Evolutionary conservation across 305 asterid species (phyloP).

Genomic region (Fraxinus baroniana): DNA sequence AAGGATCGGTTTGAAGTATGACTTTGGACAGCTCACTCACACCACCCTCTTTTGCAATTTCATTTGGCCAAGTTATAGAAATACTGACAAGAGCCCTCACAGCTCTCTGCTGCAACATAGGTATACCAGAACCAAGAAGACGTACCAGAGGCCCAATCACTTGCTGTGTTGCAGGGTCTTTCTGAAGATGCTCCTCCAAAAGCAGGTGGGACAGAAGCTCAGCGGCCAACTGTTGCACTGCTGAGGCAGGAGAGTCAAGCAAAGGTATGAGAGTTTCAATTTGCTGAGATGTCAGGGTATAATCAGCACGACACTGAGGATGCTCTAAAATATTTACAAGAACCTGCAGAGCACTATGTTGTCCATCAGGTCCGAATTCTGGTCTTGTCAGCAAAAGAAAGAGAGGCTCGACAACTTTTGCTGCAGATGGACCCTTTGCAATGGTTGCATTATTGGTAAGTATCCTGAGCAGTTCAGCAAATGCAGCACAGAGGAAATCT

Average conservation of each 20-base stretch:
- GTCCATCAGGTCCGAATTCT: slow-evolving; percentile 92
- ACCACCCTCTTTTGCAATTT: slow-evolving; percentile 98
- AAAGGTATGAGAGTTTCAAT: slow-evolving; percentile 84
- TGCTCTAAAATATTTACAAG: slow-evolving; percentile 95
- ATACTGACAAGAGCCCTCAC: slow-evolving; percentile 73
- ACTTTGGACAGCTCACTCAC: slow-evolving; percentile 89
- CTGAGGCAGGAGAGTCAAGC: slow-evolving; percentile 82
- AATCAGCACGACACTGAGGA: slow-evolving; percentile 87
- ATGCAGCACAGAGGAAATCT: slow-evolving; percentile 85
- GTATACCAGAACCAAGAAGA: slow-evolving; percentile 69
- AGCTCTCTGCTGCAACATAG: slow-evolving; percentile 79
- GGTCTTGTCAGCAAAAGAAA: slow-evolving; percentile 65
- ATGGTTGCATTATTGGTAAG: slow-evolving; percentile 94
- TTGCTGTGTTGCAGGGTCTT: slow-evolving; percentile 62
- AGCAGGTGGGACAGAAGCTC: slow-evolving; percentile 82
- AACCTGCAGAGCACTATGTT: slow-evolving; percentile 85
- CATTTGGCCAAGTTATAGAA: slow-evolving; percentile 77
- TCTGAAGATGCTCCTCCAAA: slow-evolving; percentile 81
- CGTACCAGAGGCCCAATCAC: slow-evolving; percentile 75
- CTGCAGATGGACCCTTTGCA: slow-evolving; percentile 96
- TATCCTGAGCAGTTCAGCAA: slow-evolving; percentile 91
- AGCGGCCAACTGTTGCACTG: slow-evolving; percentile 79
- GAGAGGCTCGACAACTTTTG: slow-evolving; percentile 94
- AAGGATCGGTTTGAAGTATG: slow-evolving; percentile 83
- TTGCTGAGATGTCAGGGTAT: slow-evolving; percentile 71